Evolutionary conservation across 2,329 filamentous ascomycete species (phyloP), one percentile per base, ranked within the genome.

Genomic region (Myriosclerotinia curreyana): DNA sequence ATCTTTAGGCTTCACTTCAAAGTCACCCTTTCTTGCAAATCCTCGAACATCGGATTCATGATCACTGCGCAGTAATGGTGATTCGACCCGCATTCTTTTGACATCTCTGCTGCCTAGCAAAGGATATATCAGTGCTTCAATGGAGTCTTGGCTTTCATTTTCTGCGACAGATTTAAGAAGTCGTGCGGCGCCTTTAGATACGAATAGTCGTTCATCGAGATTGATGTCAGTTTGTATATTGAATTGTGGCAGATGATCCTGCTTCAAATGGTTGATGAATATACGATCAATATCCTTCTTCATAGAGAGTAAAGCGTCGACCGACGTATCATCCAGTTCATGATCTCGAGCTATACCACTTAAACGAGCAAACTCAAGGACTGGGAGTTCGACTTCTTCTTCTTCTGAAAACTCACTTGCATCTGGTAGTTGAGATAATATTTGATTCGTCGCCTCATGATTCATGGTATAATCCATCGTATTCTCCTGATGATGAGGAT

Each of bases 291-390:
- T 12, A 2, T 51, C 20, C 1, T 36, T n/a, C 49, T 68, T 63
- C 6, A 72, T 60, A 6, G 40, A 42, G 31, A 64, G 44, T 22
- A 73, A 63, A 25, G 70, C 67, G n/a, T 42, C 44, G 12, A 65
- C 54, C 14, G 66, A 68, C 2, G 64, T 38, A 17, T 62, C 31
- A 17, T 71, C 68, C 4, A 52, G 25, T 2, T 69, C 60, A 65
- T 73, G 64, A 52, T 74, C 56, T 17, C 62, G 64, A 36, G 70
- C 64, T n/a, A 75, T 55, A 25, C 71, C 70, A 46, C 71, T 69
- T 14, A 54, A 44, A 15, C 72, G 71, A 54, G 73, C 74, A 59
- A 74, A 74, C 52, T 73, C 69, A 38, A 73, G 66, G 22, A 70
- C 65, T 15, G 69, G 54, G 7, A 65, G 36, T 4, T 74, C 62